These are phyloP conservation scores for Aspergillus puulaauensis DNA, from an alignment of 2,329 filamentous ascomycete genomes.

Conservation along the genomic window DNA sequence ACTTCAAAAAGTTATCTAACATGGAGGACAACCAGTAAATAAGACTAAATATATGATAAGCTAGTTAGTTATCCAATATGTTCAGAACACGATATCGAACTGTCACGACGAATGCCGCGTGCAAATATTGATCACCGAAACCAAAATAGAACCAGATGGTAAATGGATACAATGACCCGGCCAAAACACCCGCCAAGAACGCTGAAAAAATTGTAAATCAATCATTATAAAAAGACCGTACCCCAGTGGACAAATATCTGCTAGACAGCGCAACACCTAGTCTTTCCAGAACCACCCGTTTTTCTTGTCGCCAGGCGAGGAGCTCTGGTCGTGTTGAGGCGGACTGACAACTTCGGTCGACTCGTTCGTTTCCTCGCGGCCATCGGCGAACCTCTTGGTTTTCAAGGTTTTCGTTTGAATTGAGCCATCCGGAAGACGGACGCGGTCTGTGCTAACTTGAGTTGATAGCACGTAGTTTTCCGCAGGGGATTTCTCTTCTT, in stretches of 20 bases:
- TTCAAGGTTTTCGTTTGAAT: conserved; percentile 57
- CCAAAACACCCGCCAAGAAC: neutral
- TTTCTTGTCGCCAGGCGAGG: conserved; percentile 13
- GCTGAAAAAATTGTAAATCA: neutral
- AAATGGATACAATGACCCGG: neutral
- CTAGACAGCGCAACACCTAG: conserved; percentile 8
- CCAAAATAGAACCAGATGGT: neutral
- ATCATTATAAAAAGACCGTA: neutral
- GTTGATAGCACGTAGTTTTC: conserved; percentile 52
- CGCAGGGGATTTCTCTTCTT: neutral
- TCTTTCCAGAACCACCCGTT: conserved; percentile 42
- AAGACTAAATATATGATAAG: neutral
- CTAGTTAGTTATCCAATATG: neutral
- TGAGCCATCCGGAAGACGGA: conserved; percentile 56
- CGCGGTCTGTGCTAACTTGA: conserved; percentile 57
- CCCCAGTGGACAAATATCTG: neutral
- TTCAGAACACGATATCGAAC: neutral
- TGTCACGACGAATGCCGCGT: neutral
- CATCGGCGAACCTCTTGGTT: conserved; percentile 61
- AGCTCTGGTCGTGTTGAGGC: conserved; percentile 15
- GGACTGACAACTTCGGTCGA: conserved; percentile 46
- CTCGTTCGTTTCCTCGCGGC: conserved; percentile 59
- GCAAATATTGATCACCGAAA: neutral
- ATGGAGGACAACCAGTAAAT: no score
- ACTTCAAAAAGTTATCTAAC: neutral